These are phyloP conservation scores for Ichthyophthirius multifiliis DNA, from an alignment of 169 alveolate genomes.

Conservation along the genomic window DNA sequence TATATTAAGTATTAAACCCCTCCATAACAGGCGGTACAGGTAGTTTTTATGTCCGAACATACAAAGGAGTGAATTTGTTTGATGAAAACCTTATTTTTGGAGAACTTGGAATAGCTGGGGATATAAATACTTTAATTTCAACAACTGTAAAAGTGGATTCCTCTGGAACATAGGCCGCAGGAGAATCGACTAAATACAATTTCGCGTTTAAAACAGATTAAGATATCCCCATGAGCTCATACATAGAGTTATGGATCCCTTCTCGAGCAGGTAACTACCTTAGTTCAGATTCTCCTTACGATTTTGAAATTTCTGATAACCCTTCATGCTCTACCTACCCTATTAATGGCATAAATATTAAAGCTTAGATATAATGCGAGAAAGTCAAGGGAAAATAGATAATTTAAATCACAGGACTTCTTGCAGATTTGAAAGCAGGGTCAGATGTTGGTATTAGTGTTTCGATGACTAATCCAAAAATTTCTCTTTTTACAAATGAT, in stretches of 20 bases:
- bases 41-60: slow-evolving; percentile 19
- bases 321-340: slow-evolving; percentile 36
- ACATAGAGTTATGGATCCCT: slow-evolving; percentile 24
- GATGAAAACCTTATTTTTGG: slow-evolving; percentile 27
- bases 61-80: slow-evolving; percentile 14
- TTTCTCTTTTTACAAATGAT: slow-evolving; percentile 26
- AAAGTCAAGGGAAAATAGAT: background rate
- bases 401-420: slow-evolving; percentile 6
- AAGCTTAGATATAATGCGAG: background rate
- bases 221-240: slow-evolving; percentile 10
- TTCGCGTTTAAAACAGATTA: slow-evolving; percentile 37
- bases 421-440: background rate
- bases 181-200: slow-evolving; percentile 20
- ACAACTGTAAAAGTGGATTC: slow-evolving; percentile 7
- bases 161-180: slow-evolving; percentile 16
- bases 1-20: slow-evolving; percentile 26
- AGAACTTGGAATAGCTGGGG: slow-evolving; percentile 29
- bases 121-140: slow-evolving; percentile 11
- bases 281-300: no score
- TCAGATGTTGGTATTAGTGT: slow-evolving; percentile 27
- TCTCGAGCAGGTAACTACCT: no score
- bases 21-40: slow-evolving; percentile 32
- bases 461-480: slow-evolving; percentile 23
- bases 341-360: slow-evolving; percentile 19
- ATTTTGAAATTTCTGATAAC: slow-evolving; percentile 5